Evolutionary conservation across 495 filamentous ascomycete species (phyloP), one percentile per base, ranked within the genome.

Genomic region (Echria macrotheca): DNA sequence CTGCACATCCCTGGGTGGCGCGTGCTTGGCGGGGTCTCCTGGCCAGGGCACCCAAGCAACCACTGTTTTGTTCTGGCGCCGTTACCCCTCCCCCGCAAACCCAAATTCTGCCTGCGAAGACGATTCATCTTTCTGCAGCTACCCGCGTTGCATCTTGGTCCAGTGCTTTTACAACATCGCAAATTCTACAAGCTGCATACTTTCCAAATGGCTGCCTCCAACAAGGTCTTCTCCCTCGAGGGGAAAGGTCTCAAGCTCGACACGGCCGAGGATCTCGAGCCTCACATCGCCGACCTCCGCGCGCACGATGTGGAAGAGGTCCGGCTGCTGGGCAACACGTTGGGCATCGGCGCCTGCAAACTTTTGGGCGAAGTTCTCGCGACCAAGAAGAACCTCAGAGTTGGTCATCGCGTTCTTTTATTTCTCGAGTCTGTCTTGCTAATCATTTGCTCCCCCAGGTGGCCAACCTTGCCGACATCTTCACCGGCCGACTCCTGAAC

Each of bases 401-500:
- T 86, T 71, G 47, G 71, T 42, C 12, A 7, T 9, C 7, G 15
- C 18, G 28, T 4, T 14, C 5, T 14, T 8, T 33, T 56, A 37
- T 8, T n/a, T 18, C 12, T 6, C n/a, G 25, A 15, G 23, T 22
- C n/a, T n/a, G n/a, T n/a, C 9, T 42, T 39, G 54, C 61, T 67
- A 50, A 62, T 31, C 56, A 18, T 19, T 50, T 40, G 28, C 38
- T 17, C 39, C 24, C 48, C 36, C 67, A 91, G 79, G 71, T 84
- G 47, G 90, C 88, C 61, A 91, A 96, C 67, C 72, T 97, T 46
- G 91, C 89, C 65, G 93, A 98, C 65, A 94, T 98, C 72, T 98
- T 97, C 71, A 98, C 93, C 47, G 85, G 86, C 25, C 89, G 93
- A 52, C 82, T 98, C 19, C 82, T 97, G 40, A 85, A 84, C 59